Evolutionary conservation across 805 yeast species (phyloP), one percentile per base, ranked within the genome.

Genomic region (Cyberlindnera euphorbiiphila): DNA sequence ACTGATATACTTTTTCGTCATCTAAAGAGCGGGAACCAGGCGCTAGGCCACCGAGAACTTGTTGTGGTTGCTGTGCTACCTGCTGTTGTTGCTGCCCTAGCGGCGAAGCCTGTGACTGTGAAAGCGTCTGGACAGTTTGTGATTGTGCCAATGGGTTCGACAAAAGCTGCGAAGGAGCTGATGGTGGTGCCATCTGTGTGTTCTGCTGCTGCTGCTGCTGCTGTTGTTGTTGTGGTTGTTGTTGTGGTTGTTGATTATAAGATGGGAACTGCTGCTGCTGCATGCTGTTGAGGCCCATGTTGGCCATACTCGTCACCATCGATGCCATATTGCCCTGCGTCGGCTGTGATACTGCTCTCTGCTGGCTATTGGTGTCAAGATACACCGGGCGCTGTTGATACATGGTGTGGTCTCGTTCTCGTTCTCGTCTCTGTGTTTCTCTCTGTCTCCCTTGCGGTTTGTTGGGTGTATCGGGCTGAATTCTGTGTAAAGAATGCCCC

Each of bases 1-100:
- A 87, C 43, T 80, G 81, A 59, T 80, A 86, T 6, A 91, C 91
- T 53, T 85, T 84, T 38, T 85, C 85, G 56, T 87, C 95, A 35
- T 78, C 82, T 17, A 77, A 52, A 0, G 81, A 77, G 40, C 72
- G 69, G 15, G 59, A 44, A 1, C 48, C 54, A 12, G 49, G 45
- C 13, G 29, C 20, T 7, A 32, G 32, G 13, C 15, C 22, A 5
- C n/a, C n/a, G n/a, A n/a, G n/a, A n/a, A n/a, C n/a, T n/a, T n/a
- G n/a, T n/a, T n/a, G n/a, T n/a, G n/a, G n/a, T n/a, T n/a, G n/a
- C 31, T 14, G 15, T 16, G 18, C 32, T 19, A n/a, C n/a, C 13
- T 25, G 38, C 30, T 17, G 45, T 29, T 44, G 50, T 14, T 26
- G 36, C 21, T 32, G 45, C 18, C 29, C 41, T 10, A 39, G 46